These are phyloP conservation scores for Candida namnaoensis DNA, from an alignment of 805 yeast species.

Conservation along the genomic window DNA sequence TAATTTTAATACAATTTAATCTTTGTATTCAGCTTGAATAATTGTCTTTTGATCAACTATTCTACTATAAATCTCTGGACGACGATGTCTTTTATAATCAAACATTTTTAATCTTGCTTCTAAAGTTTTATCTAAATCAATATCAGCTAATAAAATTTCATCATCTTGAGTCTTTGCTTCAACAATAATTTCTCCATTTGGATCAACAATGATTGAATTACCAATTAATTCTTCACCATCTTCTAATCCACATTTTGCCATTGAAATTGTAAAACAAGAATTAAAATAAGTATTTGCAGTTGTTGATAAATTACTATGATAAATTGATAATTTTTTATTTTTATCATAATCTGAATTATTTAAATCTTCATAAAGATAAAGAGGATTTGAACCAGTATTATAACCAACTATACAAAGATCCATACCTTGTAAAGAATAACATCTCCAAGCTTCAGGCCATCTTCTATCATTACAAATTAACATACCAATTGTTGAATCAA, in stretches of 20 bases:
- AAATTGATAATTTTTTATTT: slow-evolving; percentile 20
- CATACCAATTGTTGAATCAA: slow-evolving; percentile 28
- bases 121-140: slow-evolving; percentile 25
- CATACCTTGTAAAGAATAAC: slow-evolving; percentile 29
- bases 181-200: slow-evolving; percentile 25
- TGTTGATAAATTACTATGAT: slow-evolving; percentile 24
- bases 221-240: slow-evolving; percentile 27
- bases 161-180: slow-evolving; percentile 28
- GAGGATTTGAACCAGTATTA: slow-evolving; percentile 27
- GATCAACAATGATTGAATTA: slow-evolving; percentile 27
- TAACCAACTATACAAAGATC: slow-evolving; percentile 28
- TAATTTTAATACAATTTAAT: too few relatives aligned
- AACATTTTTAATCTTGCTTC: slow-evolving; percentile 26
- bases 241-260: slow-evolving; percentile 27
- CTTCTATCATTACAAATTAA: slow-evolving; percentile 31
- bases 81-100: slow-evolving; percentile 27
- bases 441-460: slow-evolving; percentile 35
- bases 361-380: slow-evolving; percentile 19
- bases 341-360: slow-evolving; percentile 13
- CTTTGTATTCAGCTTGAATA: slow-evolving; percentile 8
- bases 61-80: slow-evolving; percentile 25
- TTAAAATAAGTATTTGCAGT: slow-evolving; percentile 26
- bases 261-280: slow-evolving; percentile 24
- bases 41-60: slow-evolving; percentile 19
- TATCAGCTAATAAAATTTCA: slow-evolving; percentile 22